Percentiles rank a stretch among this genome's conserved stretches.
Evolutionary conservation across 2,329 filamentous ascomycete species (phyloP).

Genomic region (Fusarium coffeatum): DNA sequence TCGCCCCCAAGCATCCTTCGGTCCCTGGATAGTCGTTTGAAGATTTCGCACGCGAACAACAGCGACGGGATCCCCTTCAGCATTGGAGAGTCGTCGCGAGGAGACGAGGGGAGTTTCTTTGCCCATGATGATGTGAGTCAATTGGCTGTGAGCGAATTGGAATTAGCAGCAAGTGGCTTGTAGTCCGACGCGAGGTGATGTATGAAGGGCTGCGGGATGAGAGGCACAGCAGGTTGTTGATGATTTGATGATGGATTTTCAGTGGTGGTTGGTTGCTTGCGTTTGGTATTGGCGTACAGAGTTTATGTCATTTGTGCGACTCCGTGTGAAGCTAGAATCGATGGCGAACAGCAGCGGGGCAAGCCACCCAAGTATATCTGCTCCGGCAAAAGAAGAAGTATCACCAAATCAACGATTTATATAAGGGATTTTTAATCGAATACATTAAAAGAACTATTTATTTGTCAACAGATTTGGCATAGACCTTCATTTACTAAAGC

Average conservation of each 20-base stretch:
- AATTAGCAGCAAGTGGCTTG: conserved; percentile 1
- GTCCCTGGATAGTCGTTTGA: conserved; percentile 65
- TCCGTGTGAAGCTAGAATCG: conserved; percentile 32
- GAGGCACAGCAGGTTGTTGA: background rate
- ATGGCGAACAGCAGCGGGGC: conserved; percentile 29
- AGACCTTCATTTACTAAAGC: background rate
- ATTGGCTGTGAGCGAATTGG: conserved; percentile 11
- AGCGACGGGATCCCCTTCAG: conserved; percentile 52
- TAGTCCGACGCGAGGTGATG: background rate
- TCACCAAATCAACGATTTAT: background rate
- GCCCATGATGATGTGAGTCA: conserved; percentile 33
- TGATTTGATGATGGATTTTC: background rate
- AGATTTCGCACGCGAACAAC: conserved; percentile 72
- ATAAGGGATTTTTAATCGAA: background rate
- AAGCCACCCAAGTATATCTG: conserved; percentile 10
- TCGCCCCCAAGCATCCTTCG: conserved; percentile 76
- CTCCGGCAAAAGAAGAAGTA: background rate
- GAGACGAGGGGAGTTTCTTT: conserved; percentile 39
- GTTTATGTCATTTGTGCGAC: conserved; percentile 30
- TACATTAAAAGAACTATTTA: background rate
- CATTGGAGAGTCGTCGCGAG: conserved; percentile 41
- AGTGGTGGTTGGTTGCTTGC: conserved; percentile 1
- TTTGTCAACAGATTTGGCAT: accelerated
- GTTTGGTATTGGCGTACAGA: conserved; percentile 4
- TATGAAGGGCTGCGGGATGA: background rate